phyloP scores from a whole-genome alignment of 345 rosid species.

The Eucalyptus cloeziana region DNA sequence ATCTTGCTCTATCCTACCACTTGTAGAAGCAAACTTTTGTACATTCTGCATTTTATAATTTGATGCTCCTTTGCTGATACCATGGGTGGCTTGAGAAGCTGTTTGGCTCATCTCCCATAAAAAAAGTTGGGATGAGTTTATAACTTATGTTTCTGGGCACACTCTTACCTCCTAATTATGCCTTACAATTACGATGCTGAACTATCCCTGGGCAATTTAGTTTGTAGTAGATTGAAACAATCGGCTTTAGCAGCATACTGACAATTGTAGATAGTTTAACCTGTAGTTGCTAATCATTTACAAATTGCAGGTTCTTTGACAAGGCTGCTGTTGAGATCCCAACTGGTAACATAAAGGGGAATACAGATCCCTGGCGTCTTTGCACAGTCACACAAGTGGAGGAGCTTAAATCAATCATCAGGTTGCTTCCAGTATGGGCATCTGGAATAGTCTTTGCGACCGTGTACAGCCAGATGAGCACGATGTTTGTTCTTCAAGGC shows the following conservation, averaged over 20 bases:
- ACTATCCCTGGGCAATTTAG: background rate
- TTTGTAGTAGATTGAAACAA: background rate
- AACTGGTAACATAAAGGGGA: conserved; percentile 32
- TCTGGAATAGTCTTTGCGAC: conserved; percentile 76
- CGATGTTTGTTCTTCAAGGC: conserved; percentile 90
- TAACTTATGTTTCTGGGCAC: background rate
- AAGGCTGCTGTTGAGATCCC: conserved; percentile 78
- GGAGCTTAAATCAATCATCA: conserved; percentile 72
- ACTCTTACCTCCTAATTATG: background rate
- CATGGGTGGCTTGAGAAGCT: background rate
- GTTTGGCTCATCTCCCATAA: background rate
- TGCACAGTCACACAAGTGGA: conserved; percentile 93
- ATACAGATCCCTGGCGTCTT: conserved; percentile 55
- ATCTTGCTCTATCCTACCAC: background rate
- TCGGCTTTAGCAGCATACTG: background rate
- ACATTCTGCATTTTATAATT: background rate
- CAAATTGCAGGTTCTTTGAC: conserved; percentile 55
- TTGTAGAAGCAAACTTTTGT: background rate
- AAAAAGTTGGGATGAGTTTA: background rate
- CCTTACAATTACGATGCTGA: background rate
- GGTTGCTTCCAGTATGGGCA: conserved; percentile 85
- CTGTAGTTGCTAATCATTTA: background rate
- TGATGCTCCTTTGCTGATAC: background rate
- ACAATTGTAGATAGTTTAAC: background rate
- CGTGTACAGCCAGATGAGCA: conserved; percentile 85